A percentile compares a stretch with the other conserved stretches of the same genome.
phyloP scores from a whole-genome alignment of 1,284 basidiomycete species.

The Sphaerobolus stellatus region DNA sequence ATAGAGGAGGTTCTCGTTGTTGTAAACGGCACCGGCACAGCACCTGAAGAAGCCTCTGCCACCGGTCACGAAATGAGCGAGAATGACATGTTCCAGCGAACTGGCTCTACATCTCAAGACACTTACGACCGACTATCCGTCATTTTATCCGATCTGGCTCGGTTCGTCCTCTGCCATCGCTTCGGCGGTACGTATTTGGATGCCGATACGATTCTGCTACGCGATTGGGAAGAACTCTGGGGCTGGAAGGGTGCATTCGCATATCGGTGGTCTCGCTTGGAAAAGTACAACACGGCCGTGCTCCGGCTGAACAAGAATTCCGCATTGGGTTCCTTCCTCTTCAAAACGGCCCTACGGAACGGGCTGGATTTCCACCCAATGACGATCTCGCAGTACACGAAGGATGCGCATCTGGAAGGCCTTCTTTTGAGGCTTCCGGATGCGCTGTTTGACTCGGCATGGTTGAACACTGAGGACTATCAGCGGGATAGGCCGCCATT shows the following conservation, averaged over 20 bases:
- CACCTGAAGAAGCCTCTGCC: constrained; percentile 26
- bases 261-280: constrained; percentile 79
- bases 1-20: constrained; percentile 18
- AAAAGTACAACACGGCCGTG: constrained; percentile 86
- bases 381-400: constrained; percentile 77
- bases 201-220: constrained; percentile 81
- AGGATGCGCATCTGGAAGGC: constrained; percentile 73
- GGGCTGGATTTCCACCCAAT: constrained; percentile 86
- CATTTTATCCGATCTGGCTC: constrained; percentile 84
- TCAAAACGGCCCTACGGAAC: constrained; percentile 83
- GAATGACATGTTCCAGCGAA: constrained; percentile 66
- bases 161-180: constrained; percentile 82
- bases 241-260: constrained; percentile 86
- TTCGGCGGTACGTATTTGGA: constrained; percentile 87
- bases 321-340: constrained; percentile 78
- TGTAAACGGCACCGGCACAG: constrained; percentile 17
- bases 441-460: constrained; percentile 84
- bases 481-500: constrained; percentile 82
- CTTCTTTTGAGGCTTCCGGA: constrained; percentile 78
- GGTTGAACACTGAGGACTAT: constrained; percentile 81
- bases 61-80: constrained; percentile 37
- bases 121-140: constrained; percentile 80
- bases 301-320: constrained; percentile 80
- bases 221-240: constrained; percentile 93
- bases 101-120: constrained; percentile 72